These are phyloP conservation scores for Waltergamsia citrina DNA, from an alignment of 2,329 filamentous ascomycete species.

Conservation along the genomic window DNA sequence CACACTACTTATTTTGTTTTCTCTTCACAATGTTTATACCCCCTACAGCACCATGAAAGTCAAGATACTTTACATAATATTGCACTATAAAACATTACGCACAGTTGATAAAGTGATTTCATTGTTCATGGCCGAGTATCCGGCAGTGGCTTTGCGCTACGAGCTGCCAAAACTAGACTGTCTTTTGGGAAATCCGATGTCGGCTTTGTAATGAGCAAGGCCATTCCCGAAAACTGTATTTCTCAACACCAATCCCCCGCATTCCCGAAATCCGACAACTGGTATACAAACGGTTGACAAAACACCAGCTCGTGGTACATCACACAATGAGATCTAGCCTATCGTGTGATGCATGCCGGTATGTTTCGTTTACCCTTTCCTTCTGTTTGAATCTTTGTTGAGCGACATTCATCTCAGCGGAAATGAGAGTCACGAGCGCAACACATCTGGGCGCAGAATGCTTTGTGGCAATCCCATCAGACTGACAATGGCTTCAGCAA, in stretches of 20 bases:
- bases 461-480: background rate
- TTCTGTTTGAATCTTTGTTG: background rate
- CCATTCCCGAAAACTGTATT: background rate
- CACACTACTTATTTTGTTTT: too few relatives aligned
- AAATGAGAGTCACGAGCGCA: too few relatives aligned
- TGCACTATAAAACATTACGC: too few relatives aligned
- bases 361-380: constrained; percentile 4
- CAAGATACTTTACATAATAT: too few relatives aligned
- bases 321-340: constrained; percentile 20
- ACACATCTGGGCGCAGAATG: too few relatives aligned
- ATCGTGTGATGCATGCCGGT: constrained; percentile 23
- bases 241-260: background rate
- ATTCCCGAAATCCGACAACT: constrained; percentile 2
- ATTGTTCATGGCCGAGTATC: too few relatives aligned
- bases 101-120: too few relatives aligned
- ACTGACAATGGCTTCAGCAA: constrained; percentile 10
- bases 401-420: background rate
- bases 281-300: background rate
- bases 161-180: too few relatives aligned
- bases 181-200: constrained; percentile 2
- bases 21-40: too few relatives aligned
- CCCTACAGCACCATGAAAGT: too few relatives aligned
- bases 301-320: background rate
- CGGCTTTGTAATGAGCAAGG: background rate
- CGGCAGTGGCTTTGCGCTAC: too few relatives aligned